Evolutionary conservation across 2,329 filamentous ascomycete genomes (phyloP).

Genomic region (Thelonectria rubi): DNA sequence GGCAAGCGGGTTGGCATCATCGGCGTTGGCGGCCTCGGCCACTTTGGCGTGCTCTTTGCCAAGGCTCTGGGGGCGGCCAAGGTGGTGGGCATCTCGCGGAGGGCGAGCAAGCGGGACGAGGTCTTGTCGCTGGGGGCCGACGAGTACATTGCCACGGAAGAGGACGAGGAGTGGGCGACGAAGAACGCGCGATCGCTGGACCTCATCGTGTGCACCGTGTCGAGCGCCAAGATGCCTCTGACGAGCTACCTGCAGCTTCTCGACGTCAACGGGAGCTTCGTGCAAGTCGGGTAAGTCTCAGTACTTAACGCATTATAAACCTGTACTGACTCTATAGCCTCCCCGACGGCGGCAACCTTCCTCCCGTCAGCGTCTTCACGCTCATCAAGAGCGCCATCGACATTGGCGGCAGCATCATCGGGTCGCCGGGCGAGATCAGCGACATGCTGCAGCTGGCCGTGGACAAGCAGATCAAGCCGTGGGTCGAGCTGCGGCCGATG

Average conservation of each 20-base stretch:
- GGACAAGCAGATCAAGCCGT: conserved; percentile 64
- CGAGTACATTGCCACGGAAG: conserved; percentile 64
- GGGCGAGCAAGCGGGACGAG: conserved; percentile 64
- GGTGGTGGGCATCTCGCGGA: conserved; percentile 66
- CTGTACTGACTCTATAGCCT: conserved; percentile 52
- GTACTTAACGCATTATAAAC: conserved; percentile 47
- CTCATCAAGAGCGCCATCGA: conserved; percentile 43
- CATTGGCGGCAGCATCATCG: conserved; percentile 58
- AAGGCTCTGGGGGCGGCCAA: conserved; percentile 70
- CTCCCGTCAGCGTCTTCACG: conserved; percentile 38
- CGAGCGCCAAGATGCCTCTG: conserved; percentile 64
- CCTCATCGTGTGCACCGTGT: conserved; percentile 75
- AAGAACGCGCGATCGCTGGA: conserved; percentile 69
- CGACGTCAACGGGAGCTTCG: conserved; percentile 66
- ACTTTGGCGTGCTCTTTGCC: conserved; percentile 73
- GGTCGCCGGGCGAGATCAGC: conserved; percentile 62
- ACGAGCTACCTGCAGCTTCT: conserved; percentile 68
- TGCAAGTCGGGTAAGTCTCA: conserved; percentile 65
- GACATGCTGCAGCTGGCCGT: conserved; percentile 68
- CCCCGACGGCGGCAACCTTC: conserved; percentile 41
- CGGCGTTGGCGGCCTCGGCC: conserved; percentile 72
- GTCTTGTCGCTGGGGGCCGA: conserved; percentile 63
- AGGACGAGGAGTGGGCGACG: conserved; percentile 60
- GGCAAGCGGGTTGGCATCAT: conserved; percentile 73
- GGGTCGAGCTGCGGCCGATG: conserved; percentile 64